Evolutionary conservation across 768 basidiomycete genomes (phyloP), one percentile per base, ranked within the genome.

Genomic region (Paxillus ammoniavirescens): DNA sequence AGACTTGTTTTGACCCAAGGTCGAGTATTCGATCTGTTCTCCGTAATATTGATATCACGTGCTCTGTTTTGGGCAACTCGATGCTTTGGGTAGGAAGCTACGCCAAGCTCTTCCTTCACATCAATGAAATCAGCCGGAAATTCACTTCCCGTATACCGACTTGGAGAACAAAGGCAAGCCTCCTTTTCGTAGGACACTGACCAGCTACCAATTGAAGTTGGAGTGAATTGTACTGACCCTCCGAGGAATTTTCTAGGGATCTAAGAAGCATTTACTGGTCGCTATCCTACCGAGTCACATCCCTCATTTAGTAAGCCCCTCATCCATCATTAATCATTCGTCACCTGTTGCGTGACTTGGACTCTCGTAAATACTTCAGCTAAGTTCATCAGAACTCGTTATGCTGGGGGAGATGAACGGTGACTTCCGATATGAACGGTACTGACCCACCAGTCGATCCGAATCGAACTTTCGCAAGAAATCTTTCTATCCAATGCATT

Each of bases 231-330:
- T 13, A n/a, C 15, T 31, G 7, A 8, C 14, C 13, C 42, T 40
- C 40, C 38, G 33, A 45, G 40, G 35, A 50, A 30, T 36, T 15
- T 37, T 50, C 42, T 40, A 36, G 15, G 38, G 6, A 40, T 17
- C 12, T 18, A 40, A 18, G 38, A 40, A 40, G 38, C 28, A 0
- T 35, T 50, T 42, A 42, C 5, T 47, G 17, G 46, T 23, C 54
- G 60, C 65, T 64, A 60, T 55, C 55, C 38, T 31, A 53, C 63
- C 30, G 50, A 53, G 55, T 61, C 65, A 61, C n/a, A 48, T 31
- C 53, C 23, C 43, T 28, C 52, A 53, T 61, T 50, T 15, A 41
- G 59, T 44, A 62, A 64, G 61, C 36, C 26, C 4, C 50, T 61
- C 47, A 47, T 33, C 17, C 46, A 47, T 47, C 49, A 50, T 42